Evolutionary conservation across 192 early-diverging fungal genomes (phyloP).

Genomic region (Podochytrium sp.): DNA sequence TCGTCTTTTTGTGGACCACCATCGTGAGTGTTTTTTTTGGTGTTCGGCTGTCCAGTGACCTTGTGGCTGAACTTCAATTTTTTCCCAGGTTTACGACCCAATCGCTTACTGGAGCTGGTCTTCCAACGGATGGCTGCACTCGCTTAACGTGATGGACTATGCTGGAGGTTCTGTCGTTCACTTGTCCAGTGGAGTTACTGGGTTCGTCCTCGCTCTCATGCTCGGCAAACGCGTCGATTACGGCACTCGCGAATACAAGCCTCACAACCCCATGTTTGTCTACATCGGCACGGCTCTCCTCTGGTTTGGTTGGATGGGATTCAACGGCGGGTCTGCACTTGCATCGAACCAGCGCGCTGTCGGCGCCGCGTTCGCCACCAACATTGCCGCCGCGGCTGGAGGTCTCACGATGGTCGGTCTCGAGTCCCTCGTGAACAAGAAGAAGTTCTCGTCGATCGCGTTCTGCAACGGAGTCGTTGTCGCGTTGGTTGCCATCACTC

Average conservation of each 20-base stretch:
- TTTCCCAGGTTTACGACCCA: slow-evolving; percentile 75
- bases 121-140: slow-evolving; percentile 40
- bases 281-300: slow-evolving; percentile 77
- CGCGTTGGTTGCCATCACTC: slow-evolving; percentile 92
- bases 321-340: slow-evolving; percentile 90
- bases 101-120: slow-evolving; percentile 97
- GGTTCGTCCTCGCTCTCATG: slow-evolving; percentile 65
- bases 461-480: slow-evolving; percentile 95
- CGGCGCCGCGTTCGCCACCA: slow-evolving; percentile 85
- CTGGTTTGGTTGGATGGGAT: slow-evolving; percentile 90
- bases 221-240: slow-evolving; percentile 34
- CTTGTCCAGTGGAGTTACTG: neutral
- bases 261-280: slow-evolving; percentile 79
- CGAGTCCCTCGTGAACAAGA: slow-evolving; percentile 70
- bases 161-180: slow-evolving; percentile 22
- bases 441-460: slow-evolving; percentile 85
- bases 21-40: slow-evolving; percentile 65
- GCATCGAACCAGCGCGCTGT: slow-evolving; percentile 92
- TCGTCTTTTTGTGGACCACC: slow-evolving; percentile 79
- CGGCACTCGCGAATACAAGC: slow-evolving; percentile 15
- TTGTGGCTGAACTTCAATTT: slow-evolving; percentile 69
- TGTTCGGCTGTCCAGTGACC: slow-evolving; percentile 88
- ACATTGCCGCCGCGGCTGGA: slow-evolving; percentile 82
- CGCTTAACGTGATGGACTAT: slow-evolving; percentile 1
- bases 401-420: slow-evolving; percentile 79